Base-by-base conservation (phyloP, 805 yeast species). In the Ogataea ganodermae region DNA sequence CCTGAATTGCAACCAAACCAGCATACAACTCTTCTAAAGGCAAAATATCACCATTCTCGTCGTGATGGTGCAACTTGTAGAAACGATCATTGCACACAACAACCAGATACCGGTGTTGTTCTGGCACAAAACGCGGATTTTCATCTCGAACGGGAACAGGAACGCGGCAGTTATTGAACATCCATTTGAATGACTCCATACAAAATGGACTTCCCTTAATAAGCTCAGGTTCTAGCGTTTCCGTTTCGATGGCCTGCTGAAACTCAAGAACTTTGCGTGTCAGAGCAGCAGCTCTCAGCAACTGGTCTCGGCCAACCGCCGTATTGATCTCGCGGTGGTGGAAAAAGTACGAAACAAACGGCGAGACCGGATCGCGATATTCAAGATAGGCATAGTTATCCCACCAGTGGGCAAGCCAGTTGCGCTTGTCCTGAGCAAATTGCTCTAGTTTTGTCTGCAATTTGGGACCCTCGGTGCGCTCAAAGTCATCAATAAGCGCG, bases 401-500 rank as follows among this genome's bases (percentile, higher is more conserved):
- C 99, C 99, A 92, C 77, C 85, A 89, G 50, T 80, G 84, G 39
- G 86, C 79, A 60, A 92, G 75, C 99, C 99, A 92, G 67, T 92
- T 92, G 63, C 89, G 84, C 47, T 70, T 73, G 45, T 61, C 69
- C 24, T 69, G 58, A 23, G 92, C 84, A 56, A 81, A 80, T 21
- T 75, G 70, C 30, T 67, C 61, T 44, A 92, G 75, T 50, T 91
- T 77, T 47, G 72, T 55, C 64, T 92, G 98, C 52, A 92, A 76
- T 14, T 94, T 89, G 37, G 73, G 72, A 6, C 89, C 89, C 30
- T 81, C 80, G 22, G 82, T 70, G 23, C 68, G 65, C 30, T 79
- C 68, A 58, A 92, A 90, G 49, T 84, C 87, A 42, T 81, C 74
- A 42, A 90, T 86, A 9, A 81, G 57, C 45, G 75, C 74, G 27